Conservation (phyloP, 495 filamentous ascomycete species). For the Penicillium diatomitis region DNA sequence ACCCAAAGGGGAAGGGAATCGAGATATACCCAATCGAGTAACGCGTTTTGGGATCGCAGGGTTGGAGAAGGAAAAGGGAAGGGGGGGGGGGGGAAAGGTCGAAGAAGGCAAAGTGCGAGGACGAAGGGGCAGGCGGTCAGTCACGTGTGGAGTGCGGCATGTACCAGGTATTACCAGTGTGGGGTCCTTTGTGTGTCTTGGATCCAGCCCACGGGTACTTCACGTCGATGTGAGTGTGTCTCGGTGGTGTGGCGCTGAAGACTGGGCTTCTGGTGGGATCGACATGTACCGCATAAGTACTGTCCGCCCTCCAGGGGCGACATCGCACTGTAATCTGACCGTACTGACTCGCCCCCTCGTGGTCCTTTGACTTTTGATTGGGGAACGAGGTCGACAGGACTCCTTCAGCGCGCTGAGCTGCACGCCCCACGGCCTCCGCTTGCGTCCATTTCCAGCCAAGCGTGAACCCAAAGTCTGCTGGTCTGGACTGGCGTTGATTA, state of each 20-base stretch:
- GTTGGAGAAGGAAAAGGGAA: conserved; percentile 32
- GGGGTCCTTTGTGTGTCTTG: not conserved
- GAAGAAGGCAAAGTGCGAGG: conserved; percentile 36
- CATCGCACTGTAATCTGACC: not conserved
- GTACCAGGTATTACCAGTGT: not conserved
- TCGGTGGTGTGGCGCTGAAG: too few relatives aligned
- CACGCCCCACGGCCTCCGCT: conserved; percentile 4
- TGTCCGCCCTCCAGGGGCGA: not conserved
- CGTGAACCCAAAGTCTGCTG: conserved; percentile 6
- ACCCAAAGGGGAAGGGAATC: conserved; percentile 43
- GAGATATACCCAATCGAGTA: conserved; percentile 44
- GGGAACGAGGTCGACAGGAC: not conserved
- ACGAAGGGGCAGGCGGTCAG: conserved; percentile 33
- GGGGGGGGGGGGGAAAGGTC: conserved; percentile 27
- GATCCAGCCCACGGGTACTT: not conserved
- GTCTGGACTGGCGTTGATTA: conserved; percentile 6
- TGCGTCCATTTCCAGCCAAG: conserved; percentile 10
- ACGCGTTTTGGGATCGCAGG: conserved; percentile 41
- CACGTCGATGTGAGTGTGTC: too few relatives aligned
- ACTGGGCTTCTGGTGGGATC: too few relatives aligned
- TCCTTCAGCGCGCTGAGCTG: not conserved
- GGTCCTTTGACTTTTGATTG: not conserved
- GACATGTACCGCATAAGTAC: not conserved
- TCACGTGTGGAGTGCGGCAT: conserved; percentile 15
- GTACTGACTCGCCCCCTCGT: not conserved